These are phyloP conservation scores for Caloboletus inedulis DNA, from an alignment of 1,284 basidiomycete species.

Conservation along the genomic window DNA sequence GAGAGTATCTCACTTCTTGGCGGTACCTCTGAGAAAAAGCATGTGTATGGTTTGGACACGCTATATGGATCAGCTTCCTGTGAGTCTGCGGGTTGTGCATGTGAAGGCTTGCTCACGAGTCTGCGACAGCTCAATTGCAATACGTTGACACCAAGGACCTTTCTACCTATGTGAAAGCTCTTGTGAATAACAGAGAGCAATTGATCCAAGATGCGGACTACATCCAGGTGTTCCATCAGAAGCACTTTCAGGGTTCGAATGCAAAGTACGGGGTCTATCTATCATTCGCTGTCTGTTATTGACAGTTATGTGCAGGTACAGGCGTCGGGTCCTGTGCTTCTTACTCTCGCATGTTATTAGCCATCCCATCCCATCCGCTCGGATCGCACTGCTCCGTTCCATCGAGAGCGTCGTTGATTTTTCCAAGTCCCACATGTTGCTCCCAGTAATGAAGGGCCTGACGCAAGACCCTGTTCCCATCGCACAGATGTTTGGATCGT, in stretches of 20 bases:
- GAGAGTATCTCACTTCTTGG: slow-evolving; percentile 56
- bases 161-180: slow-evolving; percentile 58
- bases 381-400: slow-evolving; percentile 57
- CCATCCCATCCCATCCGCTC: slow-evolving; percentile 50
- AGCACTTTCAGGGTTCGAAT: slow-evolving; percentile 48
- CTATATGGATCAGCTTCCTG: slow-evolving; percentile 75
- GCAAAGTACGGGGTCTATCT: slow-evolving; percentile 45
- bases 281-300: slow-evolving; percentile 3
- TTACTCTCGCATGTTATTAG: slow-evolving; percentile 79
- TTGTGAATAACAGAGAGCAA: slow-evolving; percentile 58
- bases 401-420: slow-evolving; percentile 61
- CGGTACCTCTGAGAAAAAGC: slow-evolving; percentile 41
- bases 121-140: slow-evolving; percentile 58
- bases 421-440: slow-evolving; percentile 62
- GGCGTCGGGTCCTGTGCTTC: slow-evolving; percentile 74
- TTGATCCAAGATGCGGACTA: slow-evolving; percentile 68
- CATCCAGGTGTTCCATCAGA: slow-evolving; percentile 61
- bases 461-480: slow-evolving; percentile 27
- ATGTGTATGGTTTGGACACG: slow-evolving; percentile 79
- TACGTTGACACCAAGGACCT: slow-evolving; percentile 77
- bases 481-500: slow-evolving; percentile 23
- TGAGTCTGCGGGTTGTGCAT: slow-evolving; percentile 35
- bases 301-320: slow-evolving; percentile 52
- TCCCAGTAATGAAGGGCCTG: slow-evolving; percentile 56
- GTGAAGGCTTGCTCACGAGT: slow-evolving; percentile 6